phyloP scores from a whole-genome alignment of 2,329 filamentous ascomycete genomes.

The Paecilomyces variotii region DNA sequence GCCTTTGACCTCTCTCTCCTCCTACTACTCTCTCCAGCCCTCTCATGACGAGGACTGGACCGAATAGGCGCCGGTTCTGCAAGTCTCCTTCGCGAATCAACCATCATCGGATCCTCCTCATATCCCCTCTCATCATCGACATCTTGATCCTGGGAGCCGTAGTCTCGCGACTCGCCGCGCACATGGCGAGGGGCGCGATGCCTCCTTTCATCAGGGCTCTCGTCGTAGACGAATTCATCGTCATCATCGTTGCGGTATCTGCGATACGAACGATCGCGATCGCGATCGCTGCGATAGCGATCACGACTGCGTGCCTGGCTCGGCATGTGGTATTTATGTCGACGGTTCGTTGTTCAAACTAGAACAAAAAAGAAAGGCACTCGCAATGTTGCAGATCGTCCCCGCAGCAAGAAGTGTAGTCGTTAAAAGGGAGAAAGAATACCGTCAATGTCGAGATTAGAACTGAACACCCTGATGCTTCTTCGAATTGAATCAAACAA shows the following conservation, averaged over 20 bases:
- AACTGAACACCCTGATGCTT: too few relatives aligned
- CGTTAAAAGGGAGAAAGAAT: too few relatives aligned
- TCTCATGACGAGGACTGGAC: constrained; percentile 8
- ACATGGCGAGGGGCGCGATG: constrained; percentile 4
- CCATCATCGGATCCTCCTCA: constrained; percentile 10
- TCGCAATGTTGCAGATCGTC: neutral
- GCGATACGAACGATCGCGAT: constrained; percentile 10
- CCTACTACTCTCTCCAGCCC: constrained; percentile 4
- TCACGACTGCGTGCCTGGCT: constrained; percentile 26
- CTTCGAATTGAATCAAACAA: too few relatives aligned
- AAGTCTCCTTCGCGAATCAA: constrained; percentile 3
- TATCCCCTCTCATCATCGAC: constrained; percentile 11
- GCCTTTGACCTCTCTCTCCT: constrained; percentile 21
- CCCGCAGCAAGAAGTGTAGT: too few relatives aligned
- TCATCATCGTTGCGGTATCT: neutral
- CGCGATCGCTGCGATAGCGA: constrained; percentile 17
- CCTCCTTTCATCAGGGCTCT: constrained; percentile 5
- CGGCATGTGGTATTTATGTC: constrained; percentile 18
- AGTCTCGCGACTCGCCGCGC: constrained; percentile 14
- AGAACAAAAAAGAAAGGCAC: neutral
- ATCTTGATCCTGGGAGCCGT: constrained; percentile 11
- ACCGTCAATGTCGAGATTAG: too few relatives aligned
- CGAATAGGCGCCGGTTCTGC: neutral
- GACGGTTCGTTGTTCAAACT: neutral
- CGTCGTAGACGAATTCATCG: constrained; percentile 1